A percentile compares a stretch with the other conserved stretches of the same genome.
These are phyloP conservation scores for Hypericum perforatum DNA, from an alignment of 345 rosid species.

Conservation along the genomic window DNA sequence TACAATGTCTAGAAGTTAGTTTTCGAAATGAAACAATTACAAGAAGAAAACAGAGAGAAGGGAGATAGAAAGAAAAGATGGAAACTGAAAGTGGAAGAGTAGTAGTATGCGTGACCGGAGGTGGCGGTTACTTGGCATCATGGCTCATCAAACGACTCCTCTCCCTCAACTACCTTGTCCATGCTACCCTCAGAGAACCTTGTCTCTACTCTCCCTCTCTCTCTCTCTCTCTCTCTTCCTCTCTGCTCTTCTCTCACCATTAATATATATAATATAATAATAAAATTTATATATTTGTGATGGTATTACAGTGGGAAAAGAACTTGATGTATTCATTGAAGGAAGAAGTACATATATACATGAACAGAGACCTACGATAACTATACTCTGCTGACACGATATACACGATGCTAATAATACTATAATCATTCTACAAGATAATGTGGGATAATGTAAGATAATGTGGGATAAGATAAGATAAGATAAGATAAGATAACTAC, in stretches of 20 bases:
- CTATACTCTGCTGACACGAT: too few species aligned
- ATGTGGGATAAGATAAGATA: too few species aligned
- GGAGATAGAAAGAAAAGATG: not conserved
- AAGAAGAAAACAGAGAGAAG: too few species aligned
- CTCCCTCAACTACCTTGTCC: constrained; percentile 42
- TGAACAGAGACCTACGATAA: too few species aligned
- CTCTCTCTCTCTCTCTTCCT: not conserved
- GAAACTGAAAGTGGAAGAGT: constrained; percentile 25
- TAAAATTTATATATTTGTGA: not conserved
- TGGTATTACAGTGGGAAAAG: constrained; percentile 33
- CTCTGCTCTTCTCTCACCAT: not conserved
- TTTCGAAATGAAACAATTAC: too few species aligned
- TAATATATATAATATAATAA: not conserved
- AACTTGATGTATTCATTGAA: too few species aligned
- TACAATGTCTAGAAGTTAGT: too few species aligned
- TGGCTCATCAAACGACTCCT: constrained; percentile 58
- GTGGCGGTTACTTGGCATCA: constrained; percentile 57
- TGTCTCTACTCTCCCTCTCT: constrained; percentile 10
- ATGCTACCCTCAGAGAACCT: constrained; percentile 55
- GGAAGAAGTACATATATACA: too few species aligned
- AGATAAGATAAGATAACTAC: too few species aligned
- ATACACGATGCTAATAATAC: too few species aligned
- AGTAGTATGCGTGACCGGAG: constrained; percentile 60
- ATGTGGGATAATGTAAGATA: too few species aligned
- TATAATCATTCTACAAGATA: too few species aligned